Base-by-base conservation (phyloP, 495 filamentous ascomycete genomes). In the Podospora pseudocomata region DNA sequence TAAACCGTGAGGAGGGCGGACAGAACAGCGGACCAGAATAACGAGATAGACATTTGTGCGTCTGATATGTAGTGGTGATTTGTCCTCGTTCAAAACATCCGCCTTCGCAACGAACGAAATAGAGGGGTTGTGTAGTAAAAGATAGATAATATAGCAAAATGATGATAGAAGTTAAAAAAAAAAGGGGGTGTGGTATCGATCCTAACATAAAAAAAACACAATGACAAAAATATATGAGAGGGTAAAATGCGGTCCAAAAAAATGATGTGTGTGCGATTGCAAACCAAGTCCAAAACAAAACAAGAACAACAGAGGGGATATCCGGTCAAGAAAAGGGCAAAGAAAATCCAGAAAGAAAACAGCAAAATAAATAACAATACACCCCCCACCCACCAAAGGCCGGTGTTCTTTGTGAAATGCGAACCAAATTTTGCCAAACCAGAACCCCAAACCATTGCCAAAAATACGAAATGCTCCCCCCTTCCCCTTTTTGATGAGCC, bases 181-280 rank as follows among this genome's bases (percentile, higher is more conserved):
- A 18, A 3, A n/a, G n/a, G 4, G n/a, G 55, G 30, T 64, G 49
- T 72, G 68, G 68, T 72, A 72, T 72, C 70, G 70, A 68, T 72
- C 68, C 56, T 53, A 68, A 60, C 28, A 59, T 4, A 27, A 60
- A 55, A 59, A 16, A 27, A 60, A 61, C 34, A 49, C 7, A 49
- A 13, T 16, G 39, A 49, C 39, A 61, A 61, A 30, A 60, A 60
- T 27, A 30, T 61, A 28, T 59, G 56, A 59, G 39, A 49, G 39
- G 39, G 55, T 39, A 49, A 49, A 20, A 58, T 63, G 66, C 59
- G 30, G 30, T 58, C 66, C 66, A 63, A 23, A 30, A 30, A 18
- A 28, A n/a, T 23, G 9, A 61, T 61, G 30, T 18, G 30, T 61
- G 30, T 61, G 59, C 9, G 26, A 13, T 61, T 30, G 23, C 26